Evolutionary conservation across 305 asterid species (phyloP).

Genomic region (Plantago rigida): DNA sequence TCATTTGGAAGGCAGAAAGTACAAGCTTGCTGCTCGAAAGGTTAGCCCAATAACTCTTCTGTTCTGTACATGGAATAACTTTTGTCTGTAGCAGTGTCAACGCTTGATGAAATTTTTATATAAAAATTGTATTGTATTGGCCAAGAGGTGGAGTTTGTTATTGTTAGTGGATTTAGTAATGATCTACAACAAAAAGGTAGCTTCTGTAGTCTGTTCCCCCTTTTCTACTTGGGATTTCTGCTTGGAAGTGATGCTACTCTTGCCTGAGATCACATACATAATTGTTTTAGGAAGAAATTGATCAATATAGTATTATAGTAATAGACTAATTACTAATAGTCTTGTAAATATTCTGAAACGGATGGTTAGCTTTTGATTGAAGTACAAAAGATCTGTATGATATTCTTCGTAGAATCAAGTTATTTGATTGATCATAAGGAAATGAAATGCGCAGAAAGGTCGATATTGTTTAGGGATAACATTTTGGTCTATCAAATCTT

Average conservation of each 20-base stretch:
- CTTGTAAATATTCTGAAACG: too few species aligned
- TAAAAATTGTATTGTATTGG: not conserved
- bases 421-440: not conserved
- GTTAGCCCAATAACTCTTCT: slow-evolving; percentile 33
- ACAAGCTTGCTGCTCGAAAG: slow-evolving; percentile 94
- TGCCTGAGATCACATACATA: not conserved
- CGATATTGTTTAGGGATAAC: not conserved
- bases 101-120: not conserved
- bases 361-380: not conserved
- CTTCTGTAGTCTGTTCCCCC: not conserved
- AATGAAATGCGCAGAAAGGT: too few species aligned
- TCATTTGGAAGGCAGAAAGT: slow-evolving; percentile 63
- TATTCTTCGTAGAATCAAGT: not conserved
- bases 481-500: too few species aligned
- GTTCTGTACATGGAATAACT: not conserved
- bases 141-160: not conserved
- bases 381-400: not conserved
- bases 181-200: not conserved
- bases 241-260: not conserved
- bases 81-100: not conserved
- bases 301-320: not conserved
- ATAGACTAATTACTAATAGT: too few species aligned
- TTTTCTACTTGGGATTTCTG: not conserved
- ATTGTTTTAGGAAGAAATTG: not conserved
- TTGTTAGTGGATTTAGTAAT: not conserved